These are phyloP conservation scores for Urochloa ruziziensis DNA, from an alignment of 176 grass and related monocot species.

Conservation along the genomic window DNA sequence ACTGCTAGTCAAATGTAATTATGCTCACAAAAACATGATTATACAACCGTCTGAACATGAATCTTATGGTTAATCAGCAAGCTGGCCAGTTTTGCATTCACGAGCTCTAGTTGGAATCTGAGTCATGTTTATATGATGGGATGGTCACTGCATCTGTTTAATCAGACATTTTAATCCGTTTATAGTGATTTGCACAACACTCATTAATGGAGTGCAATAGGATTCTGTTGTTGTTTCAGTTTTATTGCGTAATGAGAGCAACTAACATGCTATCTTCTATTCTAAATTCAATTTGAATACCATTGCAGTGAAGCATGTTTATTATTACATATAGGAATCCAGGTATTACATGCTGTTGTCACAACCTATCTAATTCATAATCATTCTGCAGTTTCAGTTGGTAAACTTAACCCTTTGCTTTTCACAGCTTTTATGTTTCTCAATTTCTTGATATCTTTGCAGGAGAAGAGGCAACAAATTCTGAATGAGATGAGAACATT, in stretches of 20 bases:
- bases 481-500: slow-evolving; percentile 96
- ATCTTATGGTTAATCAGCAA: not conserved
- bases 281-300: slow-evolving; percentile 11
- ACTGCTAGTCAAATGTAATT: not conserved
- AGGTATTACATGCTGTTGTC: not conserved
- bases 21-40: not conserved
- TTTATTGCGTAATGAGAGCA: not conserved
- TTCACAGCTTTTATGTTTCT: slow-evolving; percentile 14
- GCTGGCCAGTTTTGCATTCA: not conserved
- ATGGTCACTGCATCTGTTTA: not conserved
- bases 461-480: slow-evolving; percentile 97
- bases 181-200: not conserved
- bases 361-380: slow-evolving; percentile 6
- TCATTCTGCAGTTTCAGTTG: slow-evolving; percentile 1
- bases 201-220: not conserved
- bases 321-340: slow-evolving; percentile 15
- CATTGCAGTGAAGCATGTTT: not conserved
- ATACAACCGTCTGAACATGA: not conserved
- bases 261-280: not conserved
- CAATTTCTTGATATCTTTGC: slow-evolving; percentile 25
- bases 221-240: slow-evolving; percentile 7
- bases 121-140: not conserved
- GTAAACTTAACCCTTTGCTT: slow-evolving; percentile 1
- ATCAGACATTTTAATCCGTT: not conserved
- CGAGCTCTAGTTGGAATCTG: not conserved